These are phyloP conservation scores for Rhodotorula diobovata DNA, from an alignment of 768 basidiomycete species.

Conservation along the genomic window DNA sequence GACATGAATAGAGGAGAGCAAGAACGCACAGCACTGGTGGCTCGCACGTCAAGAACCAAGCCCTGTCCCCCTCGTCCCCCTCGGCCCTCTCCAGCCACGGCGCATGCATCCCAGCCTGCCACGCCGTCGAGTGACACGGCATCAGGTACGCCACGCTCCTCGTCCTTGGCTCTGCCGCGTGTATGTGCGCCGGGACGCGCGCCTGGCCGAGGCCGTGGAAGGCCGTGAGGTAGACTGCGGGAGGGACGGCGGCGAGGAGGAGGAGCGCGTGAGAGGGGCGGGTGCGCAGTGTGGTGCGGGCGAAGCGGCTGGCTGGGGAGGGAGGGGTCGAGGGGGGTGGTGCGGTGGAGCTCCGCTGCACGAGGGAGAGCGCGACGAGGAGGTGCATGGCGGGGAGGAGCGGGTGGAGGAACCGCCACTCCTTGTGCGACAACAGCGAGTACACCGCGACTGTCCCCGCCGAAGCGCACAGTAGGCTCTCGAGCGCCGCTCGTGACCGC, in stretches of 20 bases:
- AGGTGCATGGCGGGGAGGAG: constrained; percentile 77
- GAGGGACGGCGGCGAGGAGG: constrained; percentile 10
- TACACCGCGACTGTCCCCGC: constrained; percentile 6
- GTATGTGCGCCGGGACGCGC: constrained; percentile 65
- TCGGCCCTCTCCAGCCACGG: constrained; percentile 54
- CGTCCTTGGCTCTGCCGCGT: constrained; percentile 29
- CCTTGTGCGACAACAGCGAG: constrained; percentile 84
- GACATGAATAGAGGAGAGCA: not conserved
- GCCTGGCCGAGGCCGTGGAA: constrained; percentile 76
- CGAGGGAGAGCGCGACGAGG: constrained; percentile 68
- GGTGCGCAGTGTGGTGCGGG: not conserved
- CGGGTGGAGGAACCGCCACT: constrained; percentile 95
- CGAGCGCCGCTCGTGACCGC: not conserved
- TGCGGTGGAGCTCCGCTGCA: not conserved
- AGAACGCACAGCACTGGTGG: constrained; percentile 73
- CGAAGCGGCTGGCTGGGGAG: not conserved
- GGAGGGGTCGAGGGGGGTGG: not conserved
- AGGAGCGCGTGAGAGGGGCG: constrained; percentile 21
- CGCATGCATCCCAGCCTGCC: constrained; percentile 79
- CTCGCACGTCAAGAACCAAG: constrained; percentile 89
- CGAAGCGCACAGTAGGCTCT: not conserved
- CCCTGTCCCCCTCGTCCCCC: constrained; percentile 11
- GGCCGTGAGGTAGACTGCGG: constrained; percentile 43
- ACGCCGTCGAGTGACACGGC: constrained; percentile 96
- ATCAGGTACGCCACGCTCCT: constrained; percentile 67